Evolutionary conservation across 1,284 basidiomycete species (phyloP).

Genomic region (Leccinum griseonigrum): DNA sequence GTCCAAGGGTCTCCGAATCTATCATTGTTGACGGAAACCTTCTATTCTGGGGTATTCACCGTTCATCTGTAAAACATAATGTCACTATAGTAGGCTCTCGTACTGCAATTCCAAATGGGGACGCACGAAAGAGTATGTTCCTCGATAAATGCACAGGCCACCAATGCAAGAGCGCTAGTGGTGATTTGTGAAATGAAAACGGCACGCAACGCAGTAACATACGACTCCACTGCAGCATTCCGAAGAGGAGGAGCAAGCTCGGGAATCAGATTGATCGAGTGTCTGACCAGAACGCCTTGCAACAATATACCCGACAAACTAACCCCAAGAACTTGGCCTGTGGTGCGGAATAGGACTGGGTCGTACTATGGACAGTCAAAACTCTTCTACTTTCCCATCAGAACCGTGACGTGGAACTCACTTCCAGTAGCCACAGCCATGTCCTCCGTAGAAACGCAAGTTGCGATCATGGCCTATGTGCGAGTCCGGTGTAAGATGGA

Average conservation of each 20-base stretch:
- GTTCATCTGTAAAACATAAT: not conserved
- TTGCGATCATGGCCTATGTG: not conserved
- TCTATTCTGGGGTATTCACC: not conserved
- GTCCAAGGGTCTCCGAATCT: not conserved
- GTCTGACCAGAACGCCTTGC: constrained; percentile 78
- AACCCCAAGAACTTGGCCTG: constrained; percentile 88
- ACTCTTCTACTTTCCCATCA: not conserved
- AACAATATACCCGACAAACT: constrained; percentile 79
- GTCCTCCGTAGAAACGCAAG: not conserved
- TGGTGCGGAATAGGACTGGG: constrained; percentile 85
- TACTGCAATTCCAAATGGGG: not conserved
- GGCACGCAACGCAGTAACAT: constrained; percentile 76
- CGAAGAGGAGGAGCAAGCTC: constrained; percentile 59
- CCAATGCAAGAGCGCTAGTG: constrained; percentile 59
- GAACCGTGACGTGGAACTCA: not conserved
- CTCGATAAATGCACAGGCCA: constrained; percentile 67
- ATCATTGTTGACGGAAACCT: not conserved
- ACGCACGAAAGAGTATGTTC: constrained; percentile 67
- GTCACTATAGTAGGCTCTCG: not conserved
- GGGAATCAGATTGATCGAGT: constrained; percentile 81
- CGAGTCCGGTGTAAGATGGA: not conserved
- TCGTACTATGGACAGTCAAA: not conserved
- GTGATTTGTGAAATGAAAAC: constrained; percentile 83
- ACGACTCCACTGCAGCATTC: constrained; percentile 76
- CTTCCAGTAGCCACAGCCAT: not conserved